These are phyloP conservation scores for Psilocybe sp. DNA, from an alignment of 768 basidiomycete genomes.

Conservation along the genomic window DNA sequence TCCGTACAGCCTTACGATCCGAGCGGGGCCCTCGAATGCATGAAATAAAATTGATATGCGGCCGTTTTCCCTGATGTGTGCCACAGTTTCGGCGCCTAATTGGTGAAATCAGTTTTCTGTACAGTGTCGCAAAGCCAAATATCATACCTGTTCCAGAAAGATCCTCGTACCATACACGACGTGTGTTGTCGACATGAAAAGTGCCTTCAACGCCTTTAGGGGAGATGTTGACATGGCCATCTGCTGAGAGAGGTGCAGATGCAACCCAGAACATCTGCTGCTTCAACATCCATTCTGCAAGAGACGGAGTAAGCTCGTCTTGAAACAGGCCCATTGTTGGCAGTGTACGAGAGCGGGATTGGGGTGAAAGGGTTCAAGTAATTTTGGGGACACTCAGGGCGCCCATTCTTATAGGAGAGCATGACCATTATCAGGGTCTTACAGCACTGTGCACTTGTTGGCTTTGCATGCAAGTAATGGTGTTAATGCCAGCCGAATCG, in stretches of 20 bases:
- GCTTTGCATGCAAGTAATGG: not conserved
- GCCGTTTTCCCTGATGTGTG: slow-evolving; percentile 58
- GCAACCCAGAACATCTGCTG: slow-evolving; percentile 77
- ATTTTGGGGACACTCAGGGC: not conserved
- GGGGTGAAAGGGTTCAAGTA: not conserved
- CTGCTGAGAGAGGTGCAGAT: slow-evolving; percentile 52
- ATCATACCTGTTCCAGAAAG: slow-evolving; percentile 62
- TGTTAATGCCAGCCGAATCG: not conserved
- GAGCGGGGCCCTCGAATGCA: slow-evolving; percentile 59
- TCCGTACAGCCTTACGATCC: slow-evolving; percentile 57
- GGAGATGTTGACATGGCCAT: slow-evolving; percentile 66
- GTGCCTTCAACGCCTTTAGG: slow-evolving; percentile 61
- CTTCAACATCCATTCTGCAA: slow-evolving; percentile 53
- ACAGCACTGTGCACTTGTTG: not conserved
- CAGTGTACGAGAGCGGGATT: not conserved
- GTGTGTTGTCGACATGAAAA: slow-evolving; percentile 55
- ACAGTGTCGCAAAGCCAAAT: not conserved
- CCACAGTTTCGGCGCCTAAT: slow-evolving; percentile 38
- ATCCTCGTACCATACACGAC: slow-evolving; percentile 72
- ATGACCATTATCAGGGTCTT: not conserved
- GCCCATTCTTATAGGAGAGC: not conserved
- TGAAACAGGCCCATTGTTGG: slow-evolving; percentile 53
- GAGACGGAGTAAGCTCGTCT: slow-evolving; percentile 51
- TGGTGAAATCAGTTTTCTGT: not conserved
- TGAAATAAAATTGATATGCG: slow-evolving; percentile 61